phyloP scores from a whole-genome alignment of 805 yeast genomes.

The Candida palmyrensis region DNA sequence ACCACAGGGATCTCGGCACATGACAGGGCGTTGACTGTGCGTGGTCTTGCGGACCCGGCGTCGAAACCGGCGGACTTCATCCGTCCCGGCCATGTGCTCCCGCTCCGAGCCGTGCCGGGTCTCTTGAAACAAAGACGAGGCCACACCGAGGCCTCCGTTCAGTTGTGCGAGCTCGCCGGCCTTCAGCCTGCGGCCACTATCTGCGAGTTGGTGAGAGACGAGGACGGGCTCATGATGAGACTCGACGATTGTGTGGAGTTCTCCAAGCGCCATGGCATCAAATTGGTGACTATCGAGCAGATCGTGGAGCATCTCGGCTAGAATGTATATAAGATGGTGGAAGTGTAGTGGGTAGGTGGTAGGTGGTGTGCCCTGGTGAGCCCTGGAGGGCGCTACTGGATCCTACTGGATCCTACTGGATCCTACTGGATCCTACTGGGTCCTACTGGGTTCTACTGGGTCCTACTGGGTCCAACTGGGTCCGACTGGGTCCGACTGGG shows the following conservation, averaged over 20 bases:
- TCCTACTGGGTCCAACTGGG: too few relatives aligned
- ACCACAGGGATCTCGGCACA: constrained; percentile 96
- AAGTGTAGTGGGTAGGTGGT: too few relatives aligned
- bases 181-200: constrained; percentile 85
- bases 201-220: constrained; percentile 89
- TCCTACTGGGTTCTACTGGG: too few relatives aligned
- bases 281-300: constrained; percentile 74
- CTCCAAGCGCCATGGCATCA: constrained; percentile 54
- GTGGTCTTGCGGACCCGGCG: constrained; percentile 57
- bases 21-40: constrained; percentile 84
- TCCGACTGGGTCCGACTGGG: too few relatives aligned
- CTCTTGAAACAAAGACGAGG: constrained; percentile 81
- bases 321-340: neutral
- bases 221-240: constrained; percentile 95
- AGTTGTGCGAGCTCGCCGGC: constrained; percentile 71
- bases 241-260: constrained; percentile 78
- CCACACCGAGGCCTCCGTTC: constrained; percentile 97
- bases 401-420: too few relatives aligned
- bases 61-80: constrained; percentile 62
- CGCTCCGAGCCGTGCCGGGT: constrained; percentile 86
- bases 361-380: too few relatives aligned
- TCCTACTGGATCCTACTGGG: too few relatives aligned
- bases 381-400: too few relatives aligned
- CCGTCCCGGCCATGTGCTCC: constrained; percentile 93
- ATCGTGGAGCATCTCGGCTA: constrained; percentile 47